These are phyloP conservation scores for Patellifolia procumbens DNA, from an alignment of 179 eudicot genomes.

Conservation along the genomic window DNA sequence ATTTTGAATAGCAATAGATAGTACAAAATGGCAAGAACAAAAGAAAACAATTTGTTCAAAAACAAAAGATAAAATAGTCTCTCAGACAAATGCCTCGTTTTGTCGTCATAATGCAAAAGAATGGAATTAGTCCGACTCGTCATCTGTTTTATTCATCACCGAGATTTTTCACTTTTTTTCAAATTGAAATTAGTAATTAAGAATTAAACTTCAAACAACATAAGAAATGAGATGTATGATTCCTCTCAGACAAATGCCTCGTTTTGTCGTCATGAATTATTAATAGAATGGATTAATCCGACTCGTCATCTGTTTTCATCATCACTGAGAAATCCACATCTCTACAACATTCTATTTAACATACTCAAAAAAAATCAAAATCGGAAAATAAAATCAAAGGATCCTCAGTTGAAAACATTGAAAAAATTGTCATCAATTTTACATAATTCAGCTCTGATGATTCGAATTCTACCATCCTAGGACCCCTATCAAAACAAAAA, in stretches of 20 bases:
- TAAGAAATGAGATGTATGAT: not conserved
- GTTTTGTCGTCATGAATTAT: conserved; percentile 33
- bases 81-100: conserved; percentile 43
- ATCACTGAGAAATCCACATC: conserved; percentile 25
- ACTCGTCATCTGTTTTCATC: conserved; percentile 36
- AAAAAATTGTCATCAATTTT: conserved; percentile 24
- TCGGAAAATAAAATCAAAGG: not conserved
- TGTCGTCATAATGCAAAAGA: conserved; percentile 29
- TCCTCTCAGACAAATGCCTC: conserved; percentile 45
- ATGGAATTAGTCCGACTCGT: conserved; percentile 38
- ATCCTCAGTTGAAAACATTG: conserved; percentile 20
- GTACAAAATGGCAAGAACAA: too few relatives aligned
- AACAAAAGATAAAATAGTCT: conserved; percentile 2
- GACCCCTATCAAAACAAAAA: not conserved
- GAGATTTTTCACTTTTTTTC: not conserved
- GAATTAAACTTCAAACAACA: too few relatives aligned
- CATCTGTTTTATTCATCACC: conserved; percentile 32
- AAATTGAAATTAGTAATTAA: too few relatives aligned
- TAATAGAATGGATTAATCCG: conserved; percentile 32
- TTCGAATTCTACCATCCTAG: conserved; percentile 27
- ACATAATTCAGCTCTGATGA: conserved; percentile 33
- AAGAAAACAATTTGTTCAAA: too few relatives aligned
- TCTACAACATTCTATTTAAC: not conserved
- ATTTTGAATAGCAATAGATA: too few relatives aligned
- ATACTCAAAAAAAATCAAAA: too few relatives aligned